Percentiles rank a stretch among this genome's conserved stretches.
Evolutionary conservation across 1,284 basidiomycete species (phyloP).

Genomic region (Leccinum angustisporum): DNA sequence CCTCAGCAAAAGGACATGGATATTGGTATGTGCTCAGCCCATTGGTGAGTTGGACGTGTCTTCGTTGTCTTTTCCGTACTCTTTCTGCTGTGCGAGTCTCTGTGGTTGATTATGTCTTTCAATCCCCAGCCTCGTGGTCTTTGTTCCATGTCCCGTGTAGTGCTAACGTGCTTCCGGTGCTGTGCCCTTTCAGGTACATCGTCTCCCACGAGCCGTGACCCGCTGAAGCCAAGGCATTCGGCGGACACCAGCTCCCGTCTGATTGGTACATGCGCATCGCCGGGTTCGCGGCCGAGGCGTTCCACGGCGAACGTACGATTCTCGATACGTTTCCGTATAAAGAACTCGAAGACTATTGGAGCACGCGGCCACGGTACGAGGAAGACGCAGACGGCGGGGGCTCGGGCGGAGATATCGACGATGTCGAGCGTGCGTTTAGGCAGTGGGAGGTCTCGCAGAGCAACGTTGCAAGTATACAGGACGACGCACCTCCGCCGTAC

Average conservation of each 20-base stretch:
- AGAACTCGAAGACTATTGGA: constrained; percentile 74
- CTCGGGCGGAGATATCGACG: constrained; percentile 1
- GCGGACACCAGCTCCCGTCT: constrained; percentile 67
- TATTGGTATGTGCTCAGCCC: no score
- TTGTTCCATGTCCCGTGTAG: no score
- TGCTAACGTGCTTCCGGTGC: no score
- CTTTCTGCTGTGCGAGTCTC: no score
- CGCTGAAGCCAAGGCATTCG: constrained; percentile 29
- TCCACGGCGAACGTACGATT: constrained; percentile 60
- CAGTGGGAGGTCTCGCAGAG: constrained; percentile 16
- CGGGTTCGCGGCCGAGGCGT: constrained; percentile 66
- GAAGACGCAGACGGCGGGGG: constrained; percentile 21
- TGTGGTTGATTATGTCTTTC: no score
- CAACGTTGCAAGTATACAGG: constrained; percentile 16
- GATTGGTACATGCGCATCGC: constrained; percentile 83
- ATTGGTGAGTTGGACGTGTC: no score
- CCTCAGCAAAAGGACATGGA: no score
- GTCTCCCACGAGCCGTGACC: no score
- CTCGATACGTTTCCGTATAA: constrained; percentile 67
- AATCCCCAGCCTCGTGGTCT: no score
- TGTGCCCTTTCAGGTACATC: no score
- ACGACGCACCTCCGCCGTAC: constrained; percentile 68
- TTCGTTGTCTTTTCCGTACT: no score
- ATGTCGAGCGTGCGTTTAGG: constrained; percentile 14
- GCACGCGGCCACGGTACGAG: constrained; percentile 58